phyloP scores from a whole-genome alignment of 768 basidiomycete species.

The Agrocybe praecox region DNA sequence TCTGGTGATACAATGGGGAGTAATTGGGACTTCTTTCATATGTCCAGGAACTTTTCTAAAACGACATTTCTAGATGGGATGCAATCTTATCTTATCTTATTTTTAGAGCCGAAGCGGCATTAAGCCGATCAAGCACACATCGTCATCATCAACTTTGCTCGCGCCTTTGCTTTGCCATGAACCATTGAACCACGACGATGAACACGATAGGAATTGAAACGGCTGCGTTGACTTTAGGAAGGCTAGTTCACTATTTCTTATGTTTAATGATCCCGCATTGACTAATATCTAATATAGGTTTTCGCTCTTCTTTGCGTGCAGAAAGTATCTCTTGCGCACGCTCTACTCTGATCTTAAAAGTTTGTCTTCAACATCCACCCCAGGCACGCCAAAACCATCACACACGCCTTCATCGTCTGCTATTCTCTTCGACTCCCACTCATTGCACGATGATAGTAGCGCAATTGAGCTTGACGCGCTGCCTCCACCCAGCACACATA shows the following conservation, averaged over 20 bases:
- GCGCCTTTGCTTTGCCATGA: neutral
- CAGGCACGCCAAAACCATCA: conserved; percentile 17
- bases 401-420: neutral
- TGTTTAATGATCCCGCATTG: neutral
- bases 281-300: conserved; percentile 33
- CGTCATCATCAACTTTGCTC: neutral
- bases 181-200: conserved; percentile 8
- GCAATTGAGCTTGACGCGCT: conserved; percentile 41
- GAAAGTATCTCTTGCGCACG: conserved; percentile 56
- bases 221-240: conserved; percentile 17
- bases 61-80: no score
- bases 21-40: no score
- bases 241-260: conserved; percentile 10
- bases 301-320: conserved; percentile 57
- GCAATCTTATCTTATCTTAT: no score
- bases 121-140: neutral
- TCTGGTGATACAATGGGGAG: no score
- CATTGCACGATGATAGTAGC: conserved; percentile 1
- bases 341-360: conserved; percentile 62
- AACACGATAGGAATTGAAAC: conserved; percentile 21
- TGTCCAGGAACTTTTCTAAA: no score
- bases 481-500: conserved; percentile 37
- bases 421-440: conserved; percentile 2
- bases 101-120: neutral
- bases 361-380: conserved; percentile 33